Percentiles rank a stretch among this genome's conserved stretches.
Evolutionary conservation across 805 yeast genomes (phyloP).

Genomic region (Kregervanrija delftensis): DNA sequence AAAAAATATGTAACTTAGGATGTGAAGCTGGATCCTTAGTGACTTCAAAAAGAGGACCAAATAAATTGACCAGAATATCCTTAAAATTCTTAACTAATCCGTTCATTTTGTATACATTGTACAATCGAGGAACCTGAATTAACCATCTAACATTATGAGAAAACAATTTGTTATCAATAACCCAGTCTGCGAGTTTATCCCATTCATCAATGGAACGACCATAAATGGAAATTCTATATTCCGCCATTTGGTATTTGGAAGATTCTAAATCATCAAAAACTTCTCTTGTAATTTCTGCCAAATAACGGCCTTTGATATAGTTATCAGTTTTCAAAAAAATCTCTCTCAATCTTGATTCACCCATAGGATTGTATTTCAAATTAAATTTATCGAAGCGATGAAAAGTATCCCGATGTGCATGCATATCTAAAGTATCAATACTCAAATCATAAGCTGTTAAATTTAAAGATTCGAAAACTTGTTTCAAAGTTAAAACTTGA

Average conservation of each 20-base stretch:
- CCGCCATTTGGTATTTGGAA: conserved; percentile 96
- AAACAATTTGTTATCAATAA: conserved; percentile 82
- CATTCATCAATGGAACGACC: conserved; percentile 89
- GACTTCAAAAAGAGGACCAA: conserved; percentile 86
- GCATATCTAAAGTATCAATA: conserved; percentile 98
- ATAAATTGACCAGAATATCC: conserved; percentile 71
- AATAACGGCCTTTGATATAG: conserved; percentile 76
- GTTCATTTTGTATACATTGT: conserved; percentile 77
- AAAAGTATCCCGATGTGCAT: conserved; percentile 96
- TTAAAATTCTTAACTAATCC: conserved; percentile 66
- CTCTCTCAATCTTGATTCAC: conserved; percentile 95
- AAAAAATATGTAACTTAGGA: conserved; percentile 85
- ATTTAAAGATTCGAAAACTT: conserved; percentile 86
- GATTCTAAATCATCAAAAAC: conserved; percentile 92
- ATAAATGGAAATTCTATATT: conserved; percentile 89
- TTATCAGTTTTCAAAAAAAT: conserved; percentile 94
- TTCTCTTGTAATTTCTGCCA: conserved; percentile 91
- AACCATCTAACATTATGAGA: conserved; percentile 97
- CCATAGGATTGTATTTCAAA: conserved; percentile 94
- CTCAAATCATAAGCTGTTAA: conserved; percentile 91
- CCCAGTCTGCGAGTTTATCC: conserved; percentile 95
- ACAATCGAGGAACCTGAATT: conserved; percentile 89
- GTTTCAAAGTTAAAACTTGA: conserved; percentile 72
- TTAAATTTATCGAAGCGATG: conserved; percentile 97
- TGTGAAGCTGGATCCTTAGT: conserved; percentile 75